Percentiles rank a stretch among this genome's conserved stretches.
These are phyloP conservation scores for Ganoderma lingzhi DNA, from an alignment of 1,284 basidiomycete genomes.

Conservation along the genomic window DNA sequence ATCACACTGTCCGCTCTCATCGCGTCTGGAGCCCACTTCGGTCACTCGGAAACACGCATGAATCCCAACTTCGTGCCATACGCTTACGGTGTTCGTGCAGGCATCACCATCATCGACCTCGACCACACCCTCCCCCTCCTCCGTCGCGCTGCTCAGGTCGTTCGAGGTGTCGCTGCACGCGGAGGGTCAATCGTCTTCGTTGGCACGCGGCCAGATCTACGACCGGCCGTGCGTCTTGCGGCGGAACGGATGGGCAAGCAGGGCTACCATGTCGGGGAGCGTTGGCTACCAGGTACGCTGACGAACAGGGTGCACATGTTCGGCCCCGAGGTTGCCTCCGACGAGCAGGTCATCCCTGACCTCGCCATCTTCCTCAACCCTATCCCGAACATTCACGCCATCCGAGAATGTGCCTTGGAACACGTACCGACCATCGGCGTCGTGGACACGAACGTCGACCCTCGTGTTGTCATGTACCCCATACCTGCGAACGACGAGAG, in stretches of 20 bases:
- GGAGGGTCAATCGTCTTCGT: constrained; percentile 93
- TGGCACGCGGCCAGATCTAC: constrained; percentile 85
- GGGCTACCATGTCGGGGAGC: constrained; percentile 86
- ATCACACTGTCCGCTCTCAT: constrained; percentile 90
- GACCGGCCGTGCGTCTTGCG: constrained; percentile 81
- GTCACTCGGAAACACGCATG: constrained; percentile 86
- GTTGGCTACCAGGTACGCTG: constrained; percentile 94
- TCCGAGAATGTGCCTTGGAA: constrained; percentile 85
- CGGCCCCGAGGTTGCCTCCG: constrained; percentile 63
- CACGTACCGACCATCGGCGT: constrained; percentile 91
- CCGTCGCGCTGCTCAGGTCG: constrained; percentile 88
- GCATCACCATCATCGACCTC: constrained; percentile 94
- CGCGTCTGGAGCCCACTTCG: constrained; percentile 94
- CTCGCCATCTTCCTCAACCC: constrained; percentile 92
- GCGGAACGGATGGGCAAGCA: constrained; percentile 79
- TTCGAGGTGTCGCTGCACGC: constrained; percentile 82
- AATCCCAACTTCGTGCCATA: constrained; percentile 93
- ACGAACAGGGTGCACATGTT: constrained; percentile 91
- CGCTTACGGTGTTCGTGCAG: constrained; percentile 92
- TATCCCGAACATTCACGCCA: constrained; percentile 81
- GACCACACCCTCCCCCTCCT: constrained; percentile 94
- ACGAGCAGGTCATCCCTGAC: constrained; percentile 80
- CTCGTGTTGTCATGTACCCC: constrained; percentile 96
- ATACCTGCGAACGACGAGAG: constrained; percentile 99
- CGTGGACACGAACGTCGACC: constrained; percentile 96